Evolutionary conservation across 2,329 filamentous ascomycete genomes (phyloP), one percentile per base, ranked within the genome.

Genomic region (Verticillium isaacii): DNA sequence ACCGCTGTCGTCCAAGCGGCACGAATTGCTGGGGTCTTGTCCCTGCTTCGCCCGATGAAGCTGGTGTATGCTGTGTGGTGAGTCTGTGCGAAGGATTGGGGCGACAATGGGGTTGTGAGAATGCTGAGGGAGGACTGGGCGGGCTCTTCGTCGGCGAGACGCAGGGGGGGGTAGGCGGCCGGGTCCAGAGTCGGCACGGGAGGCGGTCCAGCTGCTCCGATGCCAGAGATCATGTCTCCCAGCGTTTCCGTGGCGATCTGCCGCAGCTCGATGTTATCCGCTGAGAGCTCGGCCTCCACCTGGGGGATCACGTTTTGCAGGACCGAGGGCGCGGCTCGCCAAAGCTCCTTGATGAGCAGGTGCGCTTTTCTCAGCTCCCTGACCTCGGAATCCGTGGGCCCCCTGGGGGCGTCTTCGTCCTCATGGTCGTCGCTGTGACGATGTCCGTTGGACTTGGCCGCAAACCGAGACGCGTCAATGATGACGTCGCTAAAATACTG

Each of bases 401-500:
- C 90, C 34, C 79, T 75, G 15, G 81, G 76, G 11, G 70, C 75
- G 56, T 85, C 81, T 60, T 91, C 85, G 57, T 89, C 87, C 63
- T 90, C 85, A 0, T 80, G 83, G 23, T 89, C 88, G 32, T 85
- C 85, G 19, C 82, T 80, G 45, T 82, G 83, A 63, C 83, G 84
- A 61, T 82, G 79, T 5, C 84, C 85, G 65, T 87, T 89, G 60
- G 79, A 66, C 67, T 83, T 81, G 11, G 79, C 78, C 23, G 79
- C 80, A 56, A 85, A 82, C 14, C 80, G 85, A 41, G 88, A 93
- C 3, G 93, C 91, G 71, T 97, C 93, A 64, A 98, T 88, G 62
- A 99, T 96, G 59, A 98, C 93, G 61, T 96, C 93, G 75, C 93
- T 96, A 74, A 99, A 99, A 74, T 98, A 99, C 71, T 96, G 93